Conservation (phyloP, 306 rosid species). For the Rosa chinensis region DNA sequence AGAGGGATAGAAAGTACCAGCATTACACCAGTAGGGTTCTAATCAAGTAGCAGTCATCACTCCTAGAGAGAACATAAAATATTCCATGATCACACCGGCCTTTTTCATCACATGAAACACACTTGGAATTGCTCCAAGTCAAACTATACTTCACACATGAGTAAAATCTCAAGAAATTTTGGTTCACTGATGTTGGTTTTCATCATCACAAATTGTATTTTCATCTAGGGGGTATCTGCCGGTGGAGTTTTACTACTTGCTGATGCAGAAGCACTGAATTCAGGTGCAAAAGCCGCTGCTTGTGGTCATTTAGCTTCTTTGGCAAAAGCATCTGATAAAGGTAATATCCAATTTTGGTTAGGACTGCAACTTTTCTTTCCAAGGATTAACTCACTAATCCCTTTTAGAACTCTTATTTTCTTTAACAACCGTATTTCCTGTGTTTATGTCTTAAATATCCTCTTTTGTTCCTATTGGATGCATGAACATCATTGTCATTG, state of each 20-base stretch:
- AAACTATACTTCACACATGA: background rate
- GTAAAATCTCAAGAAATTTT: background rate
- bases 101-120: background rate
- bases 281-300: conserved; percentile 95
- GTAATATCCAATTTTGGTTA: conserved; percentile 31
- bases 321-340: conserved; percentile 71
- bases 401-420: background rate
- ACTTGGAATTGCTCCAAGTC: background rate
- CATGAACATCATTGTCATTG: background rate
- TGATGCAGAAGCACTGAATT: conserved; percentile 66
- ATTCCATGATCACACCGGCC: background rate
- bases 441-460: background rate
- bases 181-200: background rate
- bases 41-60: background rate
- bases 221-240: conserved; percentile 55
- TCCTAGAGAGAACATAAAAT: background rate
- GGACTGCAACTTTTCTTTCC: background rate
- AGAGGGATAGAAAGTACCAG: background rate
- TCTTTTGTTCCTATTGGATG: background rate
- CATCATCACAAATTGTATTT: conserved; percentile 10
- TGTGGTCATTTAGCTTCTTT: conserved; percentile 79
- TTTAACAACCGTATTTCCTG: background rate
- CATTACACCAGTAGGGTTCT: background rate
- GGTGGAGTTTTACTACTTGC: conserved; percentile 70
- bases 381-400: background rate